phyloP scores from a whole-genome alignment of 768 basidiomycete species.

The Pilatotrama ljubarskyi region DNA sequence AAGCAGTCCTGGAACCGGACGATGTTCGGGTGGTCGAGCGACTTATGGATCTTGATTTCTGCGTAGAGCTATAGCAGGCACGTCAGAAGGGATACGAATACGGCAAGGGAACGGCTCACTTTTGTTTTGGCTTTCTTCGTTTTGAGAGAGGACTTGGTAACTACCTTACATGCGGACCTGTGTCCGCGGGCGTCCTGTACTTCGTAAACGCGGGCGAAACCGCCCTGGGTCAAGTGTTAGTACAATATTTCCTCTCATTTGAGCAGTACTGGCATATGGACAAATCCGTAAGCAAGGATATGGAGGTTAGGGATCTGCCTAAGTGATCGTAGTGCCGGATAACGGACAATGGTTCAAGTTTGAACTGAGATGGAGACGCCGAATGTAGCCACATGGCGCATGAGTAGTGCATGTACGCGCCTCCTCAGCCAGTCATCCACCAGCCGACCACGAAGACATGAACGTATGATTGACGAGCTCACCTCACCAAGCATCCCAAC shows the following conservation, averaged over 20 bases:
- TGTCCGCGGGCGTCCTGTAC: conserved; percentile 70
- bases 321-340: background rate
- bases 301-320: no score
- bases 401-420: no score
- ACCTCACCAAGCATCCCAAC: conserved; percentile 92
- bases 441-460: background rate
- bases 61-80: conserved; percentile 74
- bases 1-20: conserved; percentile 92
- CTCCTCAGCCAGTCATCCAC: no score
- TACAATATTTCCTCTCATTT: background rate
- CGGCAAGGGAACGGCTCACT: conserved; percentile 44
- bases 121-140: conserved; percentile 98
- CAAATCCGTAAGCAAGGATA: no score
- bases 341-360: background rate
- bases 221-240: conserved; percentile 51
- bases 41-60: conserved; percentile 97
- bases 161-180: conserved; percentile 87
- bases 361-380: background rate
- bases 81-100: background rate
- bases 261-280: no score
- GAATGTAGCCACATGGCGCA: background rate
- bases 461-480: conserved; percentile 28
- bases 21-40: conserved; percentile 89
- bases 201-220: conserved; percentile 96
- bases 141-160: conserved; percentile 88